Base-by-base conservation (phyloP, 75 land plant species). In the Pinus taeda region DNA sequence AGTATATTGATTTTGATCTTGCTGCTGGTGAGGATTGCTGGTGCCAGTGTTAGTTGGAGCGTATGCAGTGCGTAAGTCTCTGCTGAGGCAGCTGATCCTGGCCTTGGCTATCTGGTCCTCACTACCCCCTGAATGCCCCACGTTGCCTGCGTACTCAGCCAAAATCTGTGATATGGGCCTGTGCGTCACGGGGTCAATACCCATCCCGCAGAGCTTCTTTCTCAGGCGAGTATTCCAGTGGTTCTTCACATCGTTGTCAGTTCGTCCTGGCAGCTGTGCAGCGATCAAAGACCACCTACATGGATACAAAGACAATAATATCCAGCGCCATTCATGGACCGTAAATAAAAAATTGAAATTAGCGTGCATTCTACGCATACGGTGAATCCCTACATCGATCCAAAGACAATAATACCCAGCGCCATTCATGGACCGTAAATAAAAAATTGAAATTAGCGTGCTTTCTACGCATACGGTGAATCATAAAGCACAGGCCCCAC, bases 181-280 rank as follows among this genome's bases (percentile, higher is more conserved):
- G 18, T 76, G 77, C 0, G 77, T 76, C 24, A 64, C 73, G 21
- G 77, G 73, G 74, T 76, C 77, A 15, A 66, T 76, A 18, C 77
- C 77, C 77, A 76, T 76, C 37, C 36, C 74, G 39, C 53, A 60
- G 5, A 76, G 21, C 36, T 64, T 76, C 73, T 76, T 76, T 66
- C 65, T 76, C 45, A 76, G 75, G 37, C 65, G 77, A 11, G 77
- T 70, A 64, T 76, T 76, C 77, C 77, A 76, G 20, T 76, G 75
- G 73, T 76, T 66, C 12, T 69, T 69, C 53, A 69, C 72, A n/a
- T 74, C 75, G 71, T 74, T 74, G 64, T 74, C 75, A 11, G 77
- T 76, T 42, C 77, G 37, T 26, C 77, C 77, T 3, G 73, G 77
- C 75, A 76, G 21, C 70, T 76, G 77, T 42, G 77, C 71, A 64